Conservation (phyloP, 208 protist species). For the Acanthamoeba polyphaga region DNA sequence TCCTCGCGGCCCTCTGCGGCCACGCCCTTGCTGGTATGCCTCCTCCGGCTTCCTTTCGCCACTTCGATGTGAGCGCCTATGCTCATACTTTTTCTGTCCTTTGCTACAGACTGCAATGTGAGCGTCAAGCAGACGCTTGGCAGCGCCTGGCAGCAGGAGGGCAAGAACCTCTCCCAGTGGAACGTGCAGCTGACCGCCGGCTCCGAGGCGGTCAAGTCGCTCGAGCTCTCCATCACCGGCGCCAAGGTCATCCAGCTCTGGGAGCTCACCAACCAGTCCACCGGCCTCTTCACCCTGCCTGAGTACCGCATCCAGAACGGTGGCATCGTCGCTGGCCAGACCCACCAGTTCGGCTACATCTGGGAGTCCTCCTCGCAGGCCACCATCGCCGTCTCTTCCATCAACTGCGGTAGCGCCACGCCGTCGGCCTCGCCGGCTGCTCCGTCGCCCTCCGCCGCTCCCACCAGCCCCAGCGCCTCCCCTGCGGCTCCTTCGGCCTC, state of each 20-base stretch:
- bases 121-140: not conserved
- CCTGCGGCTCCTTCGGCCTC: not conserved
- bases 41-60: too few species aligned
- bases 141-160: not conserved
- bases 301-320: not conserved
- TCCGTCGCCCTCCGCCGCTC: not conserved
- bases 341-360: slow-evolving; percentile 13
- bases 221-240: slow-evolving; percentile 5
- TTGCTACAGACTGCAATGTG: not conserved
- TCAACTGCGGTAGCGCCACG: not conserved
- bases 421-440: not conserved
- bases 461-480: not conserved
- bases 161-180: not conserved
- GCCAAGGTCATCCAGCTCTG: not conserved
- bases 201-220: not conserved
- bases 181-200: not conserved
- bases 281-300: not conserved
- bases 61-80: too few species aligned
- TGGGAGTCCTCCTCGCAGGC: not conserved
- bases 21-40: too few species aligned
- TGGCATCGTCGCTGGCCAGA: not conserved
- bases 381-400: not conserved
- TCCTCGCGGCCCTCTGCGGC: too few species aligned
- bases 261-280: not conserved
- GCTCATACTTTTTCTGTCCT: too few species aligned